These are phyloP conservation scores for Piromyces finnis DNA, from an alignment of 192 early-diverging fungal species.

Conservation along the genomic window DNA sequence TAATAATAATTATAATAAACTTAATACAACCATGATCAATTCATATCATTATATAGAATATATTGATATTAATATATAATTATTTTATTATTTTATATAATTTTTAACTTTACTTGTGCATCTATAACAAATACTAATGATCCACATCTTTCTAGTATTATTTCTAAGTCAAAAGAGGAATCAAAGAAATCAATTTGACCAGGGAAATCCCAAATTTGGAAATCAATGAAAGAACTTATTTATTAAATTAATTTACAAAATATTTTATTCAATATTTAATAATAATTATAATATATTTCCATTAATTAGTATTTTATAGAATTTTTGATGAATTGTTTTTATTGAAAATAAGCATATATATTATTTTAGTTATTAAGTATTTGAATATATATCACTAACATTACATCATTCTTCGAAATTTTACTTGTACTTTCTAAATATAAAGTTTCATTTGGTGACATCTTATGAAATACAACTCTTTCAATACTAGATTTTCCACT, in stretches of 20 bases:
- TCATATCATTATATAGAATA: too few species aligned
- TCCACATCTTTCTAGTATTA: constrained; percentile 43
- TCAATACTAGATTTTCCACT: constrained; percentile 76
- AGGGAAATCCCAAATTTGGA: constrained; percentile 83
- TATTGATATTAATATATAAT: too few species aligned
- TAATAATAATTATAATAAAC: background rate
- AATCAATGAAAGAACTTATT: constrained; percentile 57
- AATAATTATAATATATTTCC: too few species aligned
- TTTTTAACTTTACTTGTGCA: constrained; percentile 43
- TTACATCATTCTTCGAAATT: constrained; percentile 44
- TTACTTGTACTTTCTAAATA: constrained; percentile 64
- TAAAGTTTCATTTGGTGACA: constrained; percentile 71
- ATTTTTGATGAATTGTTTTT: too few species aligned
- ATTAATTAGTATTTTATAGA: too few species aligned
- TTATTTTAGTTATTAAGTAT: too few species aligned
- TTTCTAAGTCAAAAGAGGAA: constrained; percentile 35
- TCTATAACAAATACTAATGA: constrained; percentile 88
- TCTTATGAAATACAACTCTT: constrained; percentile 71
- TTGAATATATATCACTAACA: constrained; percentile 21
- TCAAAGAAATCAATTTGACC: constrained; percentile 73
- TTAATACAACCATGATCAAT: too few species aligned
- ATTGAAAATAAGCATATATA: too few species aligned
- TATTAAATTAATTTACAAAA: too few species aligned
- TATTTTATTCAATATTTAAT: too few species aligned
- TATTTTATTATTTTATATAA: too few species aligned